Evolutionary conservation across 768 basidiomycete species (phyloP).

Genomic region (Candolleomyces efflorescens): DNA sequence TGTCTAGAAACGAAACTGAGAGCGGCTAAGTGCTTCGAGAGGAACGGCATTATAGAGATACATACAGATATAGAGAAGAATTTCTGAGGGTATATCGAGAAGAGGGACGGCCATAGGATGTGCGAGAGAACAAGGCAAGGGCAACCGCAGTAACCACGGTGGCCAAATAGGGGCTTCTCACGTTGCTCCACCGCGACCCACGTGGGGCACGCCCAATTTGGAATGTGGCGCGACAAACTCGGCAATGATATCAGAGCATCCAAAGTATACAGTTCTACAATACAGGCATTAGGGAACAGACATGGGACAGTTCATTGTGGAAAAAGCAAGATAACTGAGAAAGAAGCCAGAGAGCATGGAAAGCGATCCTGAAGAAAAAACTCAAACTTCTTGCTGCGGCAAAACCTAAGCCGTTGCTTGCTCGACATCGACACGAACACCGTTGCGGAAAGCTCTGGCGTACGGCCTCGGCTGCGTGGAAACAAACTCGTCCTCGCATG

Average conservation of each 20-base stretch:
- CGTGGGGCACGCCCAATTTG: not conserved
- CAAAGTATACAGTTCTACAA: too few relatives aligned
- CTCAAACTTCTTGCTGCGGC: too few relatives aligned
- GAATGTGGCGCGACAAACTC: not conserved
- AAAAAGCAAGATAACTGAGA: too few relatives aligned
- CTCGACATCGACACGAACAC: conserved; percentile 61
- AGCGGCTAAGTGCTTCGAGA: not conserved
- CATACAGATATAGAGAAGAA: conserved; percentile 56
- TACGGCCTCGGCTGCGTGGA: conserved; percentile 15
- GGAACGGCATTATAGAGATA: not conserved
- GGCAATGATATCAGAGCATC: not conserved
- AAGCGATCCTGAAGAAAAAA: too few relatives aligned
- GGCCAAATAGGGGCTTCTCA: not conserved
- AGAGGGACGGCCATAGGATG: conserved; percentile 16
- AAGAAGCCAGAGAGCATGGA: too few relatives aligned
- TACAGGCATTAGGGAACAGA: too few relatives aligned
- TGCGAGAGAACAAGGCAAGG: conserved; percentile 7
- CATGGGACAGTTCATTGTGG: too few relatives aligned
- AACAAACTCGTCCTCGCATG: conserved; percentile 47
- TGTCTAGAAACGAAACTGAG: conserved; percentile 65
- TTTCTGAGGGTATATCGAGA: conserved; percentile 49
- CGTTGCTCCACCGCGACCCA: not conserved
- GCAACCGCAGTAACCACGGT: not conserved
- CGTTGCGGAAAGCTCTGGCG: conserved; percentile 26
- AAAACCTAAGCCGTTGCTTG: conserved; percentile 27